Conservation (phyloP, 1,284 basidiomycete species). For the Vanrija sp. region DNA sequence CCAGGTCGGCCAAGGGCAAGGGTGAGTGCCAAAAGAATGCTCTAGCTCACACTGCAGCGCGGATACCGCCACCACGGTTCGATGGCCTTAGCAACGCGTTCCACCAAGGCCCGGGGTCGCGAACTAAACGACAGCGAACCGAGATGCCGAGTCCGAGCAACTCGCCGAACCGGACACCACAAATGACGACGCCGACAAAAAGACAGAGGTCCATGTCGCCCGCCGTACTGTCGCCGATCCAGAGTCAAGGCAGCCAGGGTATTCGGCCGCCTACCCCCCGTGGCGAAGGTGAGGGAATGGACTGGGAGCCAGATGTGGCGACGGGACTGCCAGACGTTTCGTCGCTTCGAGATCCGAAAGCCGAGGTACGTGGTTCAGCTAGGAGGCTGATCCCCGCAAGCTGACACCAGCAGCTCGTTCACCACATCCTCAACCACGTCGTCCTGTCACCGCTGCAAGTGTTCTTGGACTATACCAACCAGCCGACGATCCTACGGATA, state of each 20-base stretch:
- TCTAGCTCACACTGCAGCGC: conserved; percentile 6
- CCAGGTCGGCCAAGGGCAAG: conserved; percentile 28
- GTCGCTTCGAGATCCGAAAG: conserved; percentile 9
- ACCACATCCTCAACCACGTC: conserved; percentile 34
- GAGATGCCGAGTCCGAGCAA: conserved; percentile 21
- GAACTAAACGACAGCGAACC: conserved; percentile 28
- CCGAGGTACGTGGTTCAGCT: conserved; percentile 19
- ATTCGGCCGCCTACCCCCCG: not conserved
- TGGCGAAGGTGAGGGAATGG: conserved; percentile 6
- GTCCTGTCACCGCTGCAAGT: conserved; percentile 19
- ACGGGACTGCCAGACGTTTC: not conserved
- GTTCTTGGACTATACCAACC: conserved; percentile 1
- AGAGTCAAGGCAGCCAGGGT: conserved; percentile 1
- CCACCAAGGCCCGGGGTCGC: conserved; percentile 13
- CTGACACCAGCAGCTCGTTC: conserved; percentile 24
- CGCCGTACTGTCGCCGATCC: conserved; percentile 1
- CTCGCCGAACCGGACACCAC: too few relatives aligned
- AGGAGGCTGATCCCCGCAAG: not conserved
- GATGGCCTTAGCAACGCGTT: conserved; percentile 36
- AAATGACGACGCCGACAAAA: conserved; percentile 12
- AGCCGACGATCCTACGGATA: conserved; percentile 32
- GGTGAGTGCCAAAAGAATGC: conserved; percentile 8
- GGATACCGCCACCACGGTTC: conserved; percentile 23
- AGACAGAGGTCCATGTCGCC: conserved; percentile 3
- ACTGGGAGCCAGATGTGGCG: conserved; percentile 11